phyloP scores from a whole-genome alignment of 1,284 basidiomycete genomes.

The Peniophora sp. region DNA sequence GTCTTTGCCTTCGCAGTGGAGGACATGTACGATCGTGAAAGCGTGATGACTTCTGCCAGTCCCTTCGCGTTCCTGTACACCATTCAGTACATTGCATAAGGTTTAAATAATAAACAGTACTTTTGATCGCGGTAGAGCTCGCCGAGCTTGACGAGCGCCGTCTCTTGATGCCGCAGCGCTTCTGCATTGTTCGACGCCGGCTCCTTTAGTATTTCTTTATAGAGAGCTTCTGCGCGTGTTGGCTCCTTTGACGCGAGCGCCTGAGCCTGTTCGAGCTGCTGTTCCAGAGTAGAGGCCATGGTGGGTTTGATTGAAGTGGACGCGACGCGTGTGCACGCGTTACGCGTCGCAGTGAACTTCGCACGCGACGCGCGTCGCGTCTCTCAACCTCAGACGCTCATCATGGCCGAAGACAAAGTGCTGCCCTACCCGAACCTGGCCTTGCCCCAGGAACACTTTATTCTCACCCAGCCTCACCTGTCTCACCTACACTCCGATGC shows the following conservation, averaged over 20 bases:
- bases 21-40: conserved; percentile 87
- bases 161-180: conserved; percentile 75
- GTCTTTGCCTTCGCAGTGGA: conserved; percentile 98
- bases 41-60: conserved; percentile 81
- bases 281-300: conserved; percentile 30
- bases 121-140: conserved; percentile 83
- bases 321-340: not conserved
- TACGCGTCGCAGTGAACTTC: not conserved
- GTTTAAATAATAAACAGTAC: conserved; percentile 34
- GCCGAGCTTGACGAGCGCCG: conserved; percentile 81
- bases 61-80: conserved; percentile 70
- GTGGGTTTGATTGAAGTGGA: not conserved
- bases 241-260: conserved; percentile 33
- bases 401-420: conserved; percentile 82
- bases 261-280: conserved; percentile 47
- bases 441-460: conserved; percentile 73
- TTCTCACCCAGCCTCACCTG: conserved; percentile 57
- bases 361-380: conserved; percentile 22
- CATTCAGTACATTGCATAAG: not conserved
- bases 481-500: conserved; percentile 62
- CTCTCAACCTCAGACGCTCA: conserved; percentile 10
- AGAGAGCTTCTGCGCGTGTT: conserved; percentile 53
- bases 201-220: conserved; percentile 51
- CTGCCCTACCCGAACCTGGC: conserved; percentile 82
- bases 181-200: conserved; percentile 38